Evolutionary conservation across 2,329 filamentous ascomycete species (phyloP).

Genomic region (Colletotrichum tabaci): DNA sequence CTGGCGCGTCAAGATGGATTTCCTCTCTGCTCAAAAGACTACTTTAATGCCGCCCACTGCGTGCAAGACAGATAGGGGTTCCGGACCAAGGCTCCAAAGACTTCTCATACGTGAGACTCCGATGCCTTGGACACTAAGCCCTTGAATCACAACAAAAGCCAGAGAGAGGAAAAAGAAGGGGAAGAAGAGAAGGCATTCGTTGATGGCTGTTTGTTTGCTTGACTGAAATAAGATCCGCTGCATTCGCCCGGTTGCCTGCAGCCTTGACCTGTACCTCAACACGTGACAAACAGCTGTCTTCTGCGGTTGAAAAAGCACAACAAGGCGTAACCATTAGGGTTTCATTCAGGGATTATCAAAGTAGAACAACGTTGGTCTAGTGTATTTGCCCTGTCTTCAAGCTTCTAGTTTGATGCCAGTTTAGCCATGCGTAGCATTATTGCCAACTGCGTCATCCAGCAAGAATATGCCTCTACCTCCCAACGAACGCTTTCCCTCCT

Average conservation of each 20-base stretch:
- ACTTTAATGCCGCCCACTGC: constrained; percentile 27
- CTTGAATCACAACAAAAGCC: constrained; percentile 13
- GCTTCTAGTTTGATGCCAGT: constrained; percentile 9
- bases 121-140: constrained; percentile 28
- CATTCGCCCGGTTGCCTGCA: constrained; percentile 42
- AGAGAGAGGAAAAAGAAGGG: too few relatives aligned
- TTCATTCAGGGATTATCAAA: background rate
- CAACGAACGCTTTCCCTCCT: background rate
- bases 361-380: constrained; percentile 17
- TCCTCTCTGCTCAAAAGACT: constrained; percentile 19
- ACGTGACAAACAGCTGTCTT: constrained; percentile 44
- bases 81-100: constrained; percentile 34
- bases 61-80: constrained; percentile 11
- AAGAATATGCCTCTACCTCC: constrained; percentile 4
- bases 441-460: background rate
- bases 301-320: constrained; percentile 34
- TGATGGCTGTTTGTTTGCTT: constrained; percentile 40
- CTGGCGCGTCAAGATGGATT: constrained; percentile 12
- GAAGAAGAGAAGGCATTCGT: constrained; percentile 18
- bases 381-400: constrained; percentile 31
- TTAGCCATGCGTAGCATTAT: background rate
- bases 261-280: constrained; percentile 37
- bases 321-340: background rate
- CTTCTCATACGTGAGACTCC: constrained; percentile 24
- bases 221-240: constrained; percentile 41